Conservation (phyloP, 441 rosid genomes). For the Brassica balearica region DNA sequence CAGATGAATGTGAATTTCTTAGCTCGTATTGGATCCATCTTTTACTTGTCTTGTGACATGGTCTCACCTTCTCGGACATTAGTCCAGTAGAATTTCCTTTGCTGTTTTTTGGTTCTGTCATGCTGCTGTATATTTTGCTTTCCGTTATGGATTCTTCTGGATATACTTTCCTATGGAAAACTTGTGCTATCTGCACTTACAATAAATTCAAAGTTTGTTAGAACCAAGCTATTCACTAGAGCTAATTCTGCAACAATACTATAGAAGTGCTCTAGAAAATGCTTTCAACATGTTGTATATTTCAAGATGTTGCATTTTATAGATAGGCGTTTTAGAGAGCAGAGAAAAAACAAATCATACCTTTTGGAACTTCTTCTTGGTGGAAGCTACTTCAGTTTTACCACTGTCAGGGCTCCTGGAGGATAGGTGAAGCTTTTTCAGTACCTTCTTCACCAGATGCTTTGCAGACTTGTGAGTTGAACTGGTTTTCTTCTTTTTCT, state of each 20-base stretch:
- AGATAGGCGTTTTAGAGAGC: neutral
- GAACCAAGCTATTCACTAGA: constrained; percentile 22
- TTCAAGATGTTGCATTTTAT: constrained; percentile 19
- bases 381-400: constrained; percentile 48
- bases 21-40: constrained; percentile 48
- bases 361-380: constrained; percentile 70
- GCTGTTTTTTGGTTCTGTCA: constrained; percentile 41
- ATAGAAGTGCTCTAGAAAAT: constrained; percentile 11
- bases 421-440: constrained; percentile 59
- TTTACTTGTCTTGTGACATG: constrained; percentile 44
- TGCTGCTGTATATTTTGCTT: constrained; percentile 37
- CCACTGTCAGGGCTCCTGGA: constrained; percentile 45
- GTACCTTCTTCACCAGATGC: constrained; percentile 64
- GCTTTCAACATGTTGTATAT: neutral
- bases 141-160: constrained; percentile 60
- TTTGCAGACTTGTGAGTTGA: constrained; percentile 60
- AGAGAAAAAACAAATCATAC: constrained; percentile 45
- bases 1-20: constrained; percentile 47
- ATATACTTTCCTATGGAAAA: constrained; percentile 76
- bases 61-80: constrained; percentile 45
- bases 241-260: neutral
- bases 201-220: constrained; percentile 31
- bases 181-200: constrained; percentile 67
- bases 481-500: constrained; percentile 53
- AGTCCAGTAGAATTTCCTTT: constrained; percentile 43